A percentile compares a stretch with the other conserved stretches of the same genome.
These are phyloP conservation scores for Boletus calvinii DNA, from an alignment of 1,284 basidiomycete genomes.

Conservation along the genomic window DNA sequence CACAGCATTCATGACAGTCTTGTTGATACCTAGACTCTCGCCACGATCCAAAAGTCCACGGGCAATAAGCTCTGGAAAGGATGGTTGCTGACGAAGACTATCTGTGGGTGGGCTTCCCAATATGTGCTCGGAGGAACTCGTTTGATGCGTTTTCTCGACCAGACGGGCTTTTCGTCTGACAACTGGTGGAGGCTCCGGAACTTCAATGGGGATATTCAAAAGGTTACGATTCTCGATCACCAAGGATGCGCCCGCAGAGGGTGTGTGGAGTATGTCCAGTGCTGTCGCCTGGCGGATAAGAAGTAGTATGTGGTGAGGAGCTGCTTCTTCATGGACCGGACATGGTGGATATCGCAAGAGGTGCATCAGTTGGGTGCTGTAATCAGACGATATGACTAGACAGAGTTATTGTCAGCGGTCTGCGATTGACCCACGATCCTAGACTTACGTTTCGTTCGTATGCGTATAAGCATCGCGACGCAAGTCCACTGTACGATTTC, in stretches of 20 bases:
- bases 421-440: constrained; percentile 1
- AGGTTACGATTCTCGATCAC: constrained; percentile 79
- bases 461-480: constrained; percentile 89
- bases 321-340: constrained; percentile 32
- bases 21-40: constrained; percentile 78
- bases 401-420: constrained; percentile 11
- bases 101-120: constrained; percentile 19
- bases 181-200: constrained; percentile 50
- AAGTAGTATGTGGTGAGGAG: constrained; percentile 58
- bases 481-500: constrained; percentile 82
- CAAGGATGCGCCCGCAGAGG: constrained; percentile 71
- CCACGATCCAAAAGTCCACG: constrained; percentile 71
- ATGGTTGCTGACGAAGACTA: constrained; percentile 45
- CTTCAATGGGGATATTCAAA: constrained; percentile 67
- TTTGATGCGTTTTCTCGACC: constrained; percentile 31
- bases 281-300: constrained; percentile 81
- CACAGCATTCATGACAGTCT: constrained; percentile 73
- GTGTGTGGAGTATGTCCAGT: constrained; percentile 71
- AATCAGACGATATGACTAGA: constrained; percentile 81
- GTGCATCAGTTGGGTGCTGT: constrained; percentile 77
- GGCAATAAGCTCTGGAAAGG: constrained; percentile 67
- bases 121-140: constrained; percentile 21
- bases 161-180: constrained; percentile 38
- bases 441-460: constrained; percentile 77
- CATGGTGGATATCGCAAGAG: constrained; percentile 81